Percentiles rank a stretch among this genome's conserved stretches.
phyloP scores from a whole-genome alignment of 768 basidiomycete genomes.

The Phylloporus sp. region DNA sequence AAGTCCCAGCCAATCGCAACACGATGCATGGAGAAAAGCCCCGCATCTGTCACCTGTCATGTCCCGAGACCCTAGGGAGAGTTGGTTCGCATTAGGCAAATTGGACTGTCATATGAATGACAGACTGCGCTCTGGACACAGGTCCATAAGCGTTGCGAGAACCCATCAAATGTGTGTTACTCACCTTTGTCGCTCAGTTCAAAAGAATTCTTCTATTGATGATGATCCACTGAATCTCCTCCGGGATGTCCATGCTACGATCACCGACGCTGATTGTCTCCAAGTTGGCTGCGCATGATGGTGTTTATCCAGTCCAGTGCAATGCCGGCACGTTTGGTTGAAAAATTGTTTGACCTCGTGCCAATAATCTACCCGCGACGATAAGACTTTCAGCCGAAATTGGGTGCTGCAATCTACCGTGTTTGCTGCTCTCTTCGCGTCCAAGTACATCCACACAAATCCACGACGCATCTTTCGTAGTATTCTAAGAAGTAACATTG shows the following conservation, averaged over 20 bases:
- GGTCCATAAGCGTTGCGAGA: not conserved
- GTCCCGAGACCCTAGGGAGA: not conserved
- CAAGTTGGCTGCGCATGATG: not conserved
- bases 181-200: not conserved
- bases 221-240: not conserved
- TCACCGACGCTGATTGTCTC: not conserved
- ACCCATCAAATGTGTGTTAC: not conserved
- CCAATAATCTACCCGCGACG: not conserved
- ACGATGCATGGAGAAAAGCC: not conserved
- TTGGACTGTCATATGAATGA: too few species aligned
- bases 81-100: too few species aligned
- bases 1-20: not conserved
- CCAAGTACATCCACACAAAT: not conserved
- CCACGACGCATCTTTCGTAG: not conserved
- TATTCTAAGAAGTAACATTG: not conserved
- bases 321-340: not conserved
- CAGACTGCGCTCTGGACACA: too few species aligned
- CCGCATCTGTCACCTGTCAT: not conserved
- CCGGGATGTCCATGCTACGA: not conserved
- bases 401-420: too few species aligned
- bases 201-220: not conserved
- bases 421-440: too few species aligned
- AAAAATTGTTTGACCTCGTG: not conserved
- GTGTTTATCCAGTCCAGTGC: not conserved
- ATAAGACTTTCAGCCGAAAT: too few species aligned